Evolutionary conservation across 106 monocot species (phyloP), one percentile per base, ranked within the genome.

Genomic region (Iris macrosiphon): DNA sequence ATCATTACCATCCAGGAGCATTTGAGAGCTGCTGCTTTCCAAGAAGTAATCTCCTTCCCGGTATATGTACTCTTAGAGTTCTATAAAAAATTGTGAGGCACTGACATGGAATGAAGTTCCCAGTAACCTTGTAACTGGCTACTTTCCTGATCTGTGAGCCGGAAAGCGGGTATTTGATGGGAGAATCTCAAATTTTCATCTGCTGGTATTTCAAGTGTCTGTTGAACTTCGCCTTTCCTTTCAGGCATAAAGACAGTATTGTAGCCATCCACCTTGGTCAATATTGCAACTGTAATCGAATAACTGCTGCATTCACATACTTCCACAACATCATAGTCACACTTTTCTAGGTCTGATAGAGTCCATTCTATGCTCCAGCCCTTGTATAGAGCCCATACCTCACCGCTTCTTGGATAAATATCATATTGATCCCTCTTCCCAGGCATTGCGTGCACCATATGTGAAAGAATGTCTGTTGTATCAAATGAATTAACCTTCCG

Each of bases 41-140:
- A n/a, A n/a, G n/a, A n/a, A n/a, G n/a, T n/a, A n/a, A n/a, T n/a
- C n/a, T n/a, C n/a, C n/a, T n/a, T n/a, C n/a, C n/a, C n/a, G n/a
- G n/a, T n/a, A n/a, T n/a, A n/a, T n/a, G n/a, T n/a, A n/a, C n/a
- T n/a, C n/a, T n/a, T n/a, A n/a, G n/a, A n/a, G n/a, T n/a, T n/a
- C n/a, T n/a, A n/a, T n/a, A n/a, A n/a, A n/a, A n/a, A n/a, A n/a
- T n/a, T n/a, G n/a, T n/a, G n/a, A n/a, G 77, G 82, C 16, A 77
- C 25, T 6, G 89, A 79, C 7, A 77, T 79, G 13, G 96, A 71
- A 70, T 96, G 86, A 24, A 90, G 82, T 59, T 96, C 96, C 73
- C 69, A 74, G 47, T 31, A 85, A 7, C 77, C 89, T 4, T 27
- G 17, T 4, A 57, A 24, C 23, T 61, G 68, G 29, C 77, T 74